A percentile compares a stretch with the other conserved stretches of the same genome.
Evolutionary conservation across 2,329 filamentous ascomycete species (phyloP).

Genomic region (Stromatinia cepivora): DNA sequence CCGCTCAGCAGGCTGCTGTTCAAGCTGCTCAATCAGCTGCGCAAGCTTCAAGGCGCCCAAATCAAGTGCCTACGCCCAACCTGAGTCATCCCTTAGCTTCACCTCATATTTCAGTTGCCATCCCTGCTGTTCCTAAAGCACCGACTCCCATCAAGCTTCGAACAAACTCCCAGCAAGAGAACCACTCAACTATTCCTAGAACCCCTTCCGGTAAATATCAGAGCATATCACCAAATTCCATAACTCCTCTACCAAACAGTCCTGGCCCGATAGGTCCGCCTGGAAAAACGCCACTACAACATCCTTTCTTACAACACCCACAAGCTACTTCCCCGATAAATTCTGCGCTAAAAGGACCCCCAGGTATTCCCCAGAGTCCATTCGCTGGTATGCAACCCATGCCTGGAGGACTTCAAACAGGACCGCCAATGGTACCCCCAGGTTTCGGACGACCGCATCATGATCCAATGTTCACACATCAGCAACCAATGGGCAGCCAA

Average conservation of each 20-base stretch:
- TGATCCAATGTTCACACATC: conserved; percentile 56
- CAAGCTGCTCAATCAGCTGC: conserved; percentile 44
- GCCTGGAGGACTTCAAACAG: conserved; percentile 56
- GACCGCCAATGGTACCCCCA: conserved; percentile 44
- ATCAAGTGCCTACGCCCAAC: conserved; percentile 51
- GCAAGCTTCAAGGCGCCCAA: conserved; percentile 48
- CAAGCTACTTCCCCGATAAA: conserved; percentile 66
- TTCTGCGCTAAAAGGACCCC: conserved; percentile 56
- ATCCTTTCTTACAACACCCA: conserved; percentile 54
- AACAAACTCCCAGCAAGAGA: conserved; percentile 70
- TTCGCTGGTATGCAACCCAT: conserved; percentile 55
- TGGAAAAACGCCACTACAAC: conserved; percentile 57
- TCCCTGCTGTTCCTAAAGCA: conserved; percentile 78
- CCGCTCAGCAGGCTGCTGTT: conserved; percentile 43
- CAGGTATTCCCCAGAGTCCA: conserved; percentile 49
- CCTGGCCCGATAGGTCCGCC: conserved; percentile 62
- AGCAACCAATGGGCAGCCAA: conserved; percentile 54
- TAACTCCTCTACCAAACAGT: conserved; percentile 65
- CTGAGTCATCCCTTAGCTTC: conserved; percentile 66
- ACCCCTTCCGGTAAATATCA: conserved; percentile 59
- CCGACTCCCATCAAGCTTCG: conserved; percentile 76
- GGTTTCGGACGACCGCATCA: conserved; percentile 49
- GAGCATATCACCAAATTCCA: conserved; percentile 58
- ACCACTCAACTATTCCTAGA: conserved; percentile 65
- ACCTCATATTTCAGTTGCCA: conserved; percentile 76